Evolutionary conservation across 345 rosid species (phyloP), one percentile per base, ranked within the genome.

Genomic region (Eucalyptus globulus): DNA sequence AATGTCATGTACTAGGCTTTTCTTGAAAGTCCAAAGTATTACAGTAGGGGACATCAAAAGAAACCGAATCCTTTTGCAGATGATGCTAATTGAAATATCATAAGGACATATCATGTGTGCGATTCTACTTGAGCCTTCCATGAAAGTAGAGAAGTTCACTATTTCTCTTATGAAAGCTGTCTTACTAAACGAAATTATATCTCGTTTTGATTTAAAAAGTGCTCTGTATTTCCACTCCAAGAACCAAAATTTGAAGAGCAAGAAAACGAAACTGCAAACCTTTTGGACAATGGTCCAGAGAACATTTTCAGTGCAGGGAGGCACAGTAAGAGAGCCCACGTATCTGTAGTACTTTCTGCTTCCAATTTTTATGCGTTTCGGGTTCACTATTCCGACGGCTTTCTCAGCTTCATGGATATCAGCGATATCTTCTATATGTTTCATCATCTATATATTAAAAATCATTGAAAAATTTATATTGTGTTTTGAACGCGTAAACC

Each of bases 231-330:
- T 37, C 47, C 83, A 21, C 3, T 22, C 83, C 83, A 40, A 40
- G 47, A 21, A 2, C 47, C 83, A 21, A 76, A 76, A 40, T 76
- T 22, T 76, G 47, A 40, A 11, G 47, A 10, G 26, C 24, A 37
- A 76, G 83, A 76, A 21, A 76, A 76, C 7, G 83, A 37, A 40
- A 40, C 15, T 40, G 83, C 83, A 21, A 76, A 76, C 99, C 96
- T 96, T 94, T 83, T 87, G 90, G 29, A 94, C 91, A 81, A 97
- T 80, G 90, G 95, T 96, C 99, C 99, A 97, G 21, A 89, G 17
- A 44, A 96, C 95, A 90, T 95, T 93, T 90, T 96, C 93, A 5
- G 96, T 93, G 93, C 99, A 97, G 80, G 99, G 99, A 92, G 99
- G 99, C 89, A 87, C 11, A 2, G 99, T 97, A n/a, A 97, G 98